Conservation (phyloP, 2,329 filamentous ascomycete species). For the Cylindrodendrum hubeiense region DNA sequence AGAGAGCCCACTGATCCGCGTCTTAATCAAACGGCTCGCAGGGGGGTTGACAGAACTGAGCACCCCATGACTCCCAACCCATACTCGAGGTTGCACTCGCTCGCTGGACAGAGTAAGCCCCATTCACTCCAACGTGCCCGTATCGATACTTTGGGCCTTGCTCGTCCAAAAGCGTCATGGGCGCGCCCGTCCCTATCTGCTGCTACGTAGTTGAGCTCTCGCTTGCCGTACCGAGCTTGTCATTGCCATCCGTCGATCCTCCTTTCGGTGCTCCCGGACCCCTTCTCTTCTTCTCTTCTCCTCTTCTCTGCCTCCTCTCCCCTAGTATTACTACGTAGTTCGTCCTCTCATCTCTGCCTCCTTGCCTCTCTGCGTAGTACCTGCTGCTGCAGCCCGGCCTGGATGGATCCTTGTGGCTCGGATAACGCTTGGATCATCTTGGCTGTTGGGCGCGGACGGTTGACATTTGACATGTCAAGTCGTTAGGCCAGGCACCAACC, state of each 20-base stretch:
- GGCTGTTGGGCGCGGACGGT: neutral
- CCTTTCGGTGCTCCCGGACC: slow-evolving; percentile 20
- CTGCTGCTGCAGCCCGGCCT: neutral
- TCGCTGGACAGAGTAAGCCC: neutral
- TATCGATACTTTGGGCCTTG: neutral
- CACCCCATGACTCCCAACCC: slow-evolving; percentile 1
- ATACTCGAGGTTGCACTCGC: neutral
- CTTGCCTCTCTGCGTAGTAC: neutral
- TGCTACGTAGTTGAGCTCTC: neutral
- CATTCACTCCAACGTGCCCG: neutral
- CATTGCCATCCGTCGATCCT: slow-evolving; percentile 18
- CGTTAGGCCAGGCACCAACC: neutral
- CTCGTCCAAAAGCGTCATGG: neutral
- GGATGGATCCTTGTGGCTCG: neutral
- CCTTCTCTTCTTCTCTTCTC: neutral
- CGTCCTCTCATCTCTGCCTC: neutral
- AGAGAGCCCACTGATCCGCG: slow-evolving; percentile 23
- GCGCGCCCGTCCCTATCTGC: slow-evolving; percentile 20
- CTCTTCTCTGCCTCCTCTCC: neutral
- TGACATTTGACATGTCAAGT: neutral
- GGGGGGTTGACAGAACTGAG: neutral
- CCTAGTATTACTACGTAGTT: no score
- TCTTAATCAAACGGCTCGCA: slow-evolving; percentile 22
- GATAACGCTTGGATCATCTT: neutral
- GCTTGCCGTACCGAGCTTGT: slow-evolving; percentile 9